Conservation (phyloP, 2,329 filamentous ascomycete species). For the Seiridium unicorne region DNA sequence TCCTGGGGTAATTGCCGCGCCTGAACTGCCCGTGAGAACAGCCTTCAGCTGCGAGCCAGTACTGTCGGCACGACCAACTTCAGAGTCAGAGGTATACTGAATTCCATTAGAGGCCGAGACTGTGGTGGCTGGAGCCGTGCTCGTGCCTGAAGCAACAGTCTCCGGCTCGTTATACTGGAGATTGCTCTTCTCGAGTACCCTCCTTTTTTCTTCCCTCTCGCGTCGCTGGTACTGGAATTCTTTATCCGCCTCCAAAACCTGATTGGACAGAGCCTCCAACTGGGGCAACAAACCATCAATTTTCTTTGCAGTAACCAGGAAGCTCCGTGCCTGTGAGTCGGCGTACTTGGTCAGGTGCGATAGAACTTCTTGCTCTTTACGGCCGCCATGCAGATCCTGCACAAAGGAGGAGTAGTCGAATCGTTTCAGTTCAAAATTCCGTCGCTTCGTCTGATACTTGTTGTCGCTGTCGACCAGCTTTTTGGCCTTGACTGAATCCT, state of each 20-base stretch:
- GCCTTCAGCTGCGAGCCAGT: constrained; percentile 66
- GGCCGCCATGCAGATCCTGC: constrained; percentile 98
- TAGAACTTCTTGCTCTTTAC: constrained; percentile 95
- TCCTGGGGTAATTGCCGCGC: constrained; percentile 26
- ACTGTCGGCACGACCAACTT: constrained; percentile 72
- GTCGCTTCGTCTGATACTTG: constrained; percentile 91
- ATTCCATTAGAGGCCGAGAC: constrained; percentile 42
- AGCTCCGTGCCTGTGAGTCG: constrained; percentile 81
- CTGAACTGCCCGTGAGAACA: constrained; percentile 44
- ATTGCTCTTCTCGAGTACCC: constrained; percentile 85
- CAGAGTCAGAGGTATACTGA: constrained; percentile 60
- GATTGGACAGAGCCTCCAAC: constrained; percentile 80
- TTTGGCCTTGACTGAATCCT: constrained; percentile 96
- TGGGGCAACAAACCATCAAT: constrained; percentile 86
- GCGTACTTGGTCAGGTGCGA: constrained; percentile 94
- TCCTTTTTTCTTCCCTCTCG: constrained; percentile 93
- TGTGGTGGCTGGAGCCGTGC: constrained; percentile 26
- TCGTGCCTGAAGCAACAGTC: constrained; percentile 41
- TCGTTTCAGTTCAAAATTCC: constrained; percentile 93
- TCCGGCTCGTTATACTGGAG: constrained; percentile 71
- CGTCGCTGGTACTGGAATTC: constrained; percentile 93
- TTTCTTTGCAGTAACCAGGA: constrained; percentile 79
- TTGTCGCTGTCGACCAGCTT: constrained; percentile 92
- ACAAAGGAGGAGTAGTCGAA: constrained; percentile 99
- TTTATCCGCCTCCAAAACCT: constrained; percentile 93